Base-by-base conservation (phyloP, 164 flowering plant species). In the Umbellularia californica region DNA sequence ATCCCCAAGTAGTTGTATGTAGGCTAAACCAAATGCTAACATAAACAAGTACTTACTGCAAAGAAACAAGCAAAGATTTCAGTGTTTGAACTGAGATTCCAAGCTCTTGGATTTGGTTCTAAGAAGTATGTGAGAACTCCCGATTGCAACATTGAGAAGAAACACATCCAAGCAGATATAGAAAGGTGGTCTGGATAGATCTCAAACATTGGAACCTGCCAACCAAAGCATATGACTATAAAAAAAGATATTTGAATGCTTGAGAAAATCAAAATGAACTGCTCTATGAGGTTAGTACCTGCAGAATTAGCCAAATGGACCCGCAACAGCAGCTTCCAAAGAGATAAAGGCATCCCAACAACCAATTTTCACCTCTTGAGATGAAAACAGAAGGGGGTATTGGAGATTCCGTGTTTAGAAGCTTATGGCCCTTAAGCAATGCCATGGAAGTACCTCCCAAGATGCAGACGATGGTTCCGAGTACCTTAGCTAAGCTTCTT, bases 101-200 rank as follows among this genome's bases (percentile, higher is more conserved):
- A 93, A 24, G 84, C 78, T 14, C 70, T 69, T 2, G 67, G 74
- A 69, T 90, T 79, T 47, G 77, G 80, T 71, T 88, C 96, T 7
- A 83, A 20, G 72, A 88, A 72, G 7, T 84, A 71, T 30, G 88
- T 69, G 1, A 90, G 17, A 2, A 72, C 23, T 20, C 81, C 90
- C 11, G 92, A 85, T 75, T 87, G 91, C 27, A 89, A 2, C 12
- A 89, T 82, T 5, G 86, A 83, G 30, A 89, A 52, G 78, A 90
- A 86, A 71, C 91, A 90, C 89, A 88, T 85, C 98, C 92, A 92
- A 25, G 94, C 85, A 1, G 94, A 80, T 70, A 84, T 78, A 0
- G 84, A 86, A 33, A 90, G 70, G 75, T 81, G 87, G 71, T 93
- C 87, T 0, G 98, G 92, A 58, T 79, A 86, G 80, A 77, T 69